These are phyloP conservation scores for Sechiopsis laciniata DNA, from an alignment of 306 rosid genomes.

Conservation along the genomic window DNA sequence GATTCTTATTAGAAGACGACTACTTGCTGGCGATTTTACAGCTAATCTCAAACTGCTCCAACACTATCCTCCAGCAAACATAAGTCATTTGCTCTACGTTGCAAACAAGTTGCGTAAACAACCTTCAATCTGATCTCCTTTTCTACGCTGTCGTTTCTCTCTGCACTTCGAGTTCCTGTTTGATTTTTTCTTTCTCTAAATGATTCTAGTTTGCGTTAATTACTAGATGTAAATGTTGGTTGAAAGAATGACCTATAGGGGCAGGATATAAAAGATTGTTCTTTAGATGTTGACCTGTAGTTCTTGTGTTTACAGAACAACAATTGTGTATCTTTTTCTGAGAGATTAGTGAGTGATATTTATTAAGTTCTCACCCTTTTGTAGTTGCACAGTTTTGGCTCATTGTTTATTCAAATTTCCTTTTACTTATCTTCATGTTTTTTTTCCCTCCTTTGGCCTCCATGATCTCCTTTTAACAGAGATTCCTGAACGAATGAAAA, in stretches of 20 bases:
- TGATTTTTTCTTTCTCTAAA: conserved; percentile 23
- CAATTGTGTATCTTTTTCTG: conserved; percentile 6
- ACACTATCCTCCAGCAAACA: conserved; percentile 79
- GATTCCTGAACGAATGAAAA: neutral
- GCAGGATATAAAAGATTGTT: conserved; percentile 19
- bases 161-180: neutral
- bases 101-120: conserved; percentile 89
- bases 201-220: conserved; percentile 39
- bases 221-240: conserved; percentile 44
- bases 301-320: conserved; percentile 11
- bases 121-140: conserved; percentile 37
- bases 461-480: neutral
- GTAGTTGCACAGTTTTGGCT: conserved; percentile 12
- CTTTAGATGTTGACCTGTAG: conserved; percentile 13
- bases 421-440: too few species aligned
- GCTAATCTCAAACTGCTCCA: conserved; percentile 93
- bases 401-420: conserved; percentile 1
- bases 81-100: conserved; percentile 90
- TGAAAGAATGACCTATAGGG: conserved; percentile 20
- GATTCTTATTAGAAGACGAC: conserved; percentile 76
- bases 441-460: neutral
- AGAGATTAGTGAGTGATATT: conserved; percentile 19
- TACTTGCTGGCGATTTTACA: conserved; percentile 96
- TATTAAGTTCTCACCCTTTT: neutral
- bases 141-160: neutral